A percentile compares a stretch with the other conserved stretches of the same genome.
Conservation (phyloP, 2,329 filamentous ascomycete species). For the Claviceps sp. region DNA sequence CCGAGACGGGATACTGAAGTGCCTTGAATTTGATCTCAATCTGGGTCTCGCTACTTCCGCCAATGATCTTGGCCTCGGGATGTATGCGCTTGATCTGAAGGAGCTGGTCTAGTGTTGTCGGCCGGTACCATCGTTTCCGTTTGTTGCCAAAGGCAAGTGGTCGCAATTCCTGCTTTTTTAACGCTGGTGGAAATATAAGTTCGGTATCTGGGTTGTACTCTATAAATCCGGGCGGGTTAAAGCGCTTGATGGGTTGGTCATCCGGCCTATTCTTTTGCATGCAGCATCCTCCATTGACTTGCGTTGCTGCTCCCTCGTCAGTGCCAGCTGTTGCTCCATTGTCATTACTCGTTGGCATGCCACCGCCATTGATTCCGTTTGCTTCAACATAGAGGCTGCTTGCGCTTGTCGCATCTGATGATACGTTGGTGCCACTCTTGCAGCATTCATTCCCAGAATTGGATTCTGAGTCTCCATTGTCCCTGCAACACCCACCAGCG, state of each 20-base stretch:
- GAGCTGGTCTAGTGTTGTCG: slow-evolving; percentile 73
- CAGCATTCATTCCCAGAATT: slow-evolving; percentile 21
- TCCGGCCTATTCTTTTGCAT: slow-evolving; percentile 43
- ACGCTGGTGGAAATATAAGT: slow-evolving; percentile 78
- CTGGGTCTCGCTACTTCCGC: slow-evolving; percentile 91
- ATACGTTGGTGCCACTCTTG: slow-evolving; percentile 28
- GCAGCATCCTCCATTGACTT: slow-evolving; percentile 45
- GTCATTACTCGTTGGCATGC: no score
- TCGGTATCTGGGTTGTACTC: slow-evolving; percentile 89
- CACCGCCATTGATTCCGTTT: neutral
- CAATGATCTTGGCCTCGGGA: slow-evolving; percentile 84
- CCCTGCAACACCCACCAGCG: slow-evolving; percentile 1
- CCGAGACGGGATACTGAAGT: slow-evolving; percentile 75
- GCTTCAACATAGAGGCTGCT: neutral
- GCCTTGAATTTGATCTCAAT: slow-evolving; percentile 98
- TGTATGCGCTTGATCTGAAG: slow-evolving; percentile 81
- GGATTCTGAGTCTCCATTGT: neutral
- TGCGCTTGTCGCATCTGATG: neutral
- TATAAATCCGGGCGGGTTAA: slow-evolving; percentile 83
- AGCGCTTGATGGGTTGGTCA: slow-evolving; percentile 47
- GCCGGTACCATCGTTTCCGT: slow-evolving; percentile 84
- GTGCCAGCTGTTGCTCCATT: neutral
- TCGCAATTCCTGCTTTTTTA: slow-evolving; percentile 71
- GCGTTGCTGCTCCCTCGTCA: neutral
- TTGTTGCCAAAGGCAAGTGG: slow-evolving; percentile 88